Conservation (phyloP, 2,329 filamentous ascomycete genomes). For the Diaporthe sp. region DNA sequence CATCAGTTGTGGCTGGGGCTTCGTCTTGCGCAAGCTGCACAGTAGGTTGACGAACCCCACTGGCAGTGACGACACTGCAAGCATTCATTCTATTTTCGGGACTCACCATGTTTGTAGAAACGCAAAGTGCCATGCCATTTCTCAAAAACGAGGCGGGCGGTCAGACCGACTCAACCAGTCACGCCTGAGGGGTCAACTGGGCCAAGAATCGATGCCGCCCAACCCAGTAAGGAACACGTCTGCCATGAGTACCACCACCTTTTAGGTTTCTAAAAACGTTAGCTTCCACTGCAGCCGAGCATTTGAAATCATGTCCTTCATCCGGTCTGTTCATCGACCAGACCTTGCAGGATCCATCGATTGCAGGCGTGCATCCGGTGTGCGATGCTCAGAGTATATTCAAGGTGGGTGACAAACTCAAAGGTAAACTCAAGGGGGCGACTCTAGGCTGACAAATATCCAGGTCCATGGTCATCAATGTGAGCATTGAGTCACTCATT, state of each 20-base stretch:
- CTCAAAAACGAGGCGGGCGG: slow-evolving; percentile 1
- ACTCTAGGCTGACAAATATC: not conserved
- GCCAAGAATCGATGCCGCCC: not conserved
- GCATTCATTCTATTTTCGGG: no score
- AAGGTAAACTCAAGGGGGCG: fast-evolving
- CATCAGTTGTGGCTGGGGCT: not conserved
- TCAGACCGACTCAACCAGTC: not conserved
- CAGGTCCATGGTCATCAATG: not conserved
- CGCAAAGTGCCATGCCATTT: slow-evolving; percentile 14
- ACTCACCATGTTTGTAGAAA: not conserved
- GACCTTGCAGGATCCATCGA: slow-evolving; percentile 1
- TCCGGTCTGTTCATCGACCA: not conserved
- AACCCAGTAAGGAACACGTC: not conserved
- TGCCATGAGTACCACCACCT: no score
- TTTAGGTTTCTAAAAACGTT: not conserved
- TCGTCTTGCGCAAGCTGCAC: slow-evolving; percentile 10
- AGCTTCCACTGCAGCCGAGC: not conserved
- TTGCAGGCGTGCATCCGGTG: not conserved
- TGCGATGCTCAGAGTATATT: slow-evolving; percentile 8
- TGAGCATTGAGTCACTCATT: not conserved
- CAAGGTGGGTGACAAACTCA: not conserved
- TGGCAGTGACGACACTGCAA: no score
- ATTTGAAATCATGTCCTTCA: not conserved
- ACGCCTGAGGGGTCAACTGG: not conserved
- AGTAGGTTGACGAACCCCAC: not conserved